Conservation (phyloP, 2,329 filamentous ascomycete genomes). For the Thyridium curvatum region DNA sequence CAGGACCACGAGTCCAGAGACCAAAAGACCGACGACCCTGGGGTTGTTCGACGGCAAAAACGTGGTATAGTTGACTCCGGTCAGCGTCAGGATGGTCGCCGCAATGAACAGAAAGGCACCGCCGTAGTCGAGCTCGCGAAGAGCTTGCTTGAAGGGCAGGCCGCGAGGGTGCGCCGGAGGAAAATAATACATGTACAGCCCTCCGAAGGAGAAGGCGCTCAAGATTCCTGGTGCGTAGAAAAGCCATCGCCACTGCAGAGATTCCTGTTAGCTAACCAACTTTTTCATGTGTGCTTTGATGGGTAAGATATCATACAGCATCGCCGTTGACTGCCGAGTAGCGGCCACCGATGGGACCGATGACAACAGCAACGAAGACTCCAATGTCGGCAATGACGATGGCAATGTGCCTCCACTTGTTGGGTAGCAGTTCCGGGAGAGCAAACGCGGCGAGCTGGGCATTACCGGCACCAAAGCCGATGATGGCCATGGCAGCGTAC, state of each 20-base stretch:
- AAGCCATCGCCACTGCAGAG: conserved; percentile 32
- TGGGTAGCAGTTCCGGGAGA: conserved; percentile 38
- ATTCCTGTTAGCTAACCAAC: not conserved
- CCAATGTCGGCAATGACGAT: conserved; percentile 34
- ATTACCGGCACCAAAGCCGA: conserved; percentile 36
- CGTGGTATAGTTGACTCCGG: conserved; percentile 31
- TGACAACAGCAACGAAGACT: conserved; percentile 36
- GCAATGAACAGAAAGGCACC: conserved; percentile 28
- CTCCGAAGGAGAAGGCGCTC: conserved; percentile 34
- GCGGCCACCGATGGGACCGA: conserved; percentile 36
- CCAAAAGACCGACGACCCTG: conserved; percentile 28
- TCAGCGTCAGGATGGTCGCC: conserved; percentile 26
- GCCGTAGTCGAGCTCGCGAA: conserved; percentile 30
- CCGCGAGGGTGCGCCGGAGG: conserved; percentile 24
- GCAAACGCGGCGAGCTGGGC: conserved; percentile 38
- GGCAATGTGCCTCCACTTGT: conserved; percentile 39
- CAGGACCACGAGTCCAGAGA: conserved; percentile 25
- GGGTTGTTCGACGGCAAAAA: conserved; percentile 24
- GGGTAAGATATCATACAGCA: too few relatives aligned
- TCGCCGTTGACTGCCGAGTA: conserved; percentile 28
- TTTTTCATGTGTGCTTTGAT: too few relatives aligned
- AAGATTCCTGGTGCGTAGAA: conserved; percentile 36
- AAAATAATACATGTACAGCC: conserved; percentile 29
- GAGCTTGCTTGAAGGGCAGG: conserved; percentile 22
- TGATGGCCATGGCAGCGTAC: conserved; percentile 30